These are phyloP conservation scores for Echinochloa phyllopogon DNA, from an alignment of 176 grass and related monocot genomes.

Conservation along the genomic window DNA sequence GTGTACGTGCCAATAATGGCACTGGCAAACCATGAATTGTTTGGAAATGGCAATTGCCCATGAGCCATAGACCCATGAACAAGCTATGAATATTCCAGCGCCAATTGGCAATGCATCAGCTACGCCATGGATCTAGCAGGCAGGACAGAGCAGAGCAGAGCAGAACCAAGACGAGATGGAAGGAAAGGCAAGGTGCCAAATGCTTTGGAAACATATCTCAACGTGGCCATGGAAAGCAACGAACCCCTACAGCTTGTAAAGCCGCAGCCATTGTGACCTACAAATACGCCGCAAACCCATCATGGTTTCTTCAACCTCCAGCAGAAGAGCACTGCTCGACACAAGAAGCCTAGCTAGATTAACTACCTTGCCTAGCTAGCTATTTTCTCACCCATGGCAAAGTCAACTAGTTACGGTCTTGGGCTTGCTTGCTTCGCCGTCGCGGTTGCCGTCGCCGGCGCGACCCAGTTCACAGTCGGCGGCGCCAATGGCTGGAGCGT, in stretches of 20 bases:
- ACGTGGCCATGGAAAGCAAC: conserved; percentile 55
- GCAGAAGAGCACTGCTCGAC: not conserved
- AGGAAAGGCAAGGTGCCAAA: conserved; percentile 36
- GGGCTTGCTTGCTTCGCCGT: conserved; percentile 42
- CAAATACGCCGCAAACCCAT: conserved; percentile 41
- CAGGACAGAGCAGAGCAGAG: not conserved
- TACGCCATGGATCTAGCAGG: conserved; percentile 38
- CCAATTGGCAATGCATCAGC: conserved; percentile 38
- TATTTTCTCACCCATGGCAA: conserved; percentile 48
- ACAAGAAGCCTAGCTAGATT: not conserved
- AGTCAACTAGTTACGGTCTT: conserved; percentile 10
- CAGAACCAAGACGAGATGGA: conserved; percentile 41
- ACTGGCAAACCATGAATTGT: conserved; percentile 3
- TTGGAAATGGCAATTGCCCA: not conserved
- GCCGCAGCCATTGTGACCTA: conserved; percentile 40
- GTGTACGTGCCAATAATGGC: conserved; percentile 12
- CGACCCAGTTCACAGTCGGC: conserved; percentile 69
- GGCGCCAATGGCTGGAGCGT: conserved; percentile 72
- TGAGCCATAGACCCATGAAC: not conserved
- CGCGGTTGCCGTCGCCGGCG: conserved; percentile 45
- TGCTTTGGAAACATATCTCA: conserved; percentile 33
- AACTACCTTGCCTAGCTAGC: not conserved
- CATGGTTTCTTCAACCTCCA: not conserved
- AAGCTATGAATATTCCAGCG: conserved; percentile 57
- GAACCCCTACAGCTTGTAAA: conserved; percentile 61